A percentile compares a stretch with the other conserved stretches of the same genome.
Evolutionary conservation across 1,284 basidiomycete genomes (phyloP).

Genomic region (Trametes versicolor): DNA sequence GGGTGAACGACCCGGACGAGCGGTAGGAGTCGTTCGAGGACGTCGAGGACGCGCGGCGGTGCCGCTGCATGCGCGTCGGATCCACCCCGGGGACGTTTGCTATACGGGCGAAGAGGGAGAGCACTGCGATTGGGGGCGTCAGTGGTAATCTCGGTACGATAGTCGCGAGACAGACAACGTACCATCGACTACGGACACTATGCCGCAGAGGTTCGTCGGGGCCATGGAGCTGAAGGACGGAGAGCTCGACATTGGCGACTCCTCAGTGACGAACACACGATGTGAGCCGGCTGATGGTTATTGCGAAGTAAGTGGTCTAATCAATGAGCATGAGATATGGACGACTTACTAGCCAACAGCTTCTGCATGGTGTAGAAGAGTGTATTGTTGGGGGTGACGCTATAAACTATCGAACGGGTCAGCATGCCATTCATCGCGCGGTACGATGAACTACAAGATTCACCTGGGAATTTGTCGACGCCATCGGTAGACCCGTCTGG

Average conservation of each 20-base stretch:
- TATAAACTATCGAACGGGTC: conserved; percentile 62
- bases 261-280: conserved; percentile 77
- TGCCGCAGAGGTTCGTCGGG: conserved; percentile 66
- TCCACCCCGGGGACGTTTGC: conserved; percentile 77
- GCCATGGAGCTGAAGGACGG: conserved; percentile 47
- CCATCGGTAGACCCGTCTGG: conserved; percentile 77
- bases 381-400: conserved; percentile 67
- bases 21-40: conserved; percentile 56
- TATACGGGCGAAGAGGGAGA: conserved; percentile 76
- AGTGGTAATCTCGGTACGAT: background rate
- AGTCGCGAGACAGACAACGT: conserved; percentile 36
- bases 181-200: conserved; percentile 85
- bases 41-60: conserved; percentile 75
- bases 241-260: conserved; percentile 58
- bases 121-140: conserved; percentile 52
- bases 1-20: conserved; percentile 34
- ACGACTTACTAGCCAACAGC: conserved; percentile 74
- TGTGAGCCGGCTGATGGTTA: conserved; percentile 71
- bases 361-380: conserved; percentile 79
- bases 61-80: conserved; percentile 76
- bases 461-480: conserved; percentile 78
- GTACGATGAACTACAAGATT: conserved; percentile 3
- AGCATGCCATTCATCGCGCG: background rate
- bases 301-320: background rate
- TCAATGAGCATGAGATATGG: too few relatives aligned